Base-by-base conservation (phyloP, 1,139 yeast species). In the Candida sanyaensis region DNA sequence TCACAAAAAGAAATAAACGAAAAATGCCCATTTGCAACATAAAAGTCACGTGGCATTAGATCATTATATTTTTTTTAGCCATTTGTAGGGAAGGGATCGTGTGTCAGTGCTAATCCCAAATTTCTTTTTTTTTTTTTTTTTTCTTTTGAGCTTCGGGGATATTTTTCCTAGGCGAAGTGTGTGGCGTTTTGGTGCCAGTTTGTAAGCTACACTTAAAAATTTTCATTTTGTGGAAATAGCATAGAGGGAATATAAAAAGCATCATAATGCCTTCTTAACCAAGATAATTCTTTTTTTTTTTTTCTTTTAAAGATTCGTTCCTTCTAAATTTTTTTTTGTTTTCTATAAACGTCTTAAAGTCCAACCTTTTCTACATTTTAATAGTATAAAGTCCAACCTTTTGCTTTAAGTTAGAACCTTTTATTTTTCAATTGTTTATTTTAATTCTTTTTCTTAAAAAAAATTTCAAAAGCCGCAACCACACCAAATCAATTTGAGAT, bases 301-400 rank as follows among this genome's bases (percentile, higher is more conserved):
- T 40, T 40, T n/a, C 6, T 30, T 40, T 40, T 4, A 7, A 11
- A 7, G 8, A 5, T n/a, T 21, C n/a, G 30, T 30, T 28, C 30
- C 4, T 13, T 40, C 27, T 21, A 28, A 33, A 17, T 17, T 17
- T 33, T 29, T 28, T 31, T 30, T 40, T 17, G 34, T 39, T 40
- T 40, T 31, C 33, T 40, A 12, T 29, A 23, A 36, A 36, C 39
- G 39, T 36, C 39, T 36, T 23, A 52, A 54, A 54, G 56, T 51
- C 56, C 55, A 54, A 54, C 55, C 56, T 53, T 50, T 48, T 47
- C 23, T 31, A 9, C 42, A 33, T 37, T 30, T 41, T 13, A n/a
- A 32, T 17, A 36, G 41, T 36, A 34, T 42, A 42, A 48, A 48
- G 51, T 48, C 52, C 52, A 50, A 47, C 50, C 52, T 46, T 47